Base-by-base conservation (phyloP, 768 basidiomycete genomes). In the Daedalea quercina region DNA sequence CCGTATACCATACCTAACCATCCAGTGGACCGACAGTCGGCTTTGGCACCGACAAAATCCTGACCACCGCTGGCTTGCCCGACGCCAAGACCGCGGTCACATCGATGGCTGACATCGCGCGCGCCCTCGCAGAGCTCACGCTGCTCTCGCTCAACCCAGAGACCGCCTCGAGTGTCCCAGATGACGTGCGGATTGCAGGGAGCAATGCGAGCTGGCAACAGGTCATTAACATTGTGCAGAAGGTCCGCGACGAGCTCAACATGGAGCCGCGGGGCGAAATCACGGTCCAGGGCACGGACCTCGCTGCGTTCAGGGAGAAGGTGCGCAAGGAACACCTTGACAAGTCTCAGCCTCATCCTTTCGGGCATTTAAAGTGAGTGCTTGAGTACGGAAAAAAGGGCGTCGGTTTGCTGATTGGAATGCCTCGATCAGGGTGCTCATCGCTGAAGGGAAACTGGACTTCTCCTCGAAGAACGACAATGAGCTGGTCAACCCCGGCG, bases 401-500 rank as follows among this genome's bases (percentile, higher is more conserved):
- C 37, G 6, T 19, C 26, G 17, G n/a, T 3, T 17, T 23, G 34
- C 34, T 40, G 48, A 24, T 4, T n/a, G 13, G 12, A 26, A 35
- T 48, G 11, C 15, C 33, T 34, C 24, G 13, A 2, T 4, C 48
- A 64, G 63, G 15, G 34, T 60, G 25, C 46, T 55, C 11, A 48
- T 57, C 12, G 61, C 50, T 4, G 58, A 63, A 44, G 62, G 62
- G 6, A 47, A 48, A 48, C 7, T 57, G 3, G 57, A 64, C 54
- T 63, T 52, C 26, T 54, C n/a, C n/a, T n/a, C 57, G 0, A 28
- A 23, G 15, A 44, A 54, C 26, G 62, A 62, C 42, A 58, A 65
- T 45, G 63, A 65, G 31, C 52, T 63, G 9, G 55, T 63, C 12
- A 65, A 65, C 52, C 63, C 62, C 1, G 53, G 48, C 8, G 34